Evolutionary conservation across 1,284 basidiomycete species (phyloP), one percentile per base, ranked within the genome.

Genomic region (Ceratobasidium papillatum): DNA sequence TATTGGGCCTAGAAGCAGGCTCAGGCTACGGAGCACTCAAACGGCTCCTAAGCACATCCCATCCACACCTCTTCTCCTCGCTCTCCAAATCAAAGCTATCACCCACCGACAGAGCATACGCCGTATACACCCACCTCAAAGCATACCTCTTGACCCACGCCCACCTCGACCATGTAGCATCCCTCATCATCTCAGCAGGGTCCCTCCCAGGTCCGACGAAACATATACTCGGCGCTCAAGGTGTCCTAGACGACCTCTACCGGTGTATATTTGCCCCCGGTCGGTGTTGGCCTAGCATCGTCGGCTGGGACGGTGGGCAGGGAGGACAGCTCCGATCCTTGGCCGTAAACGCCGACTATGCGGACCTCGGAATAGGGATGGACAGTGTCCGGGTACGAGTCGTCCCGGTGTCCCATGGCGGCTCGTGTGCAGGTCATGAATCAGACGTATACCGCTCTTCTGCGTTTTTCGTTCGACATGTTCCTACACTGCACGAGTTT

Each of bases 81-180:
- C 66, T 58, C 34, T 59, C 56, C 14, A 34, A 19, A 11, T 95
- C 82, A 87, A 91, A 59, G 85, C 96, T 61, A 7, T 61, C 61
- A 3, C 32, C 61, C 3, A 56, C 38, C 11, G 66, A 69, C 38
- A 56, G 52, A 32, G 66, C 66, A 30, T 45, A 69, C 38, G 43
- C 66, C 1, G 52, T 69, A 1, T 69, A 51, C 54, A 19, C 51
- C 25, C 36, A 58, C 38, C 66, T 69, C 34, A n/a, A 25, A 81
- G 83, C 77, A 78, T 94, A 90, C 78, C 85, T 95, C 74, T 84
- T 95, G 78, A 91, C 91, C 3, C 94, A 95, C 81, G 89, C 91
- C 1, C 94, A 95, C 80, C 82, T 95, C 30, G 94, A 95, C 82
- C 94, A 95, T 80, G 86, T 94, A 76, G 88, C 79, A 19, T 89